Base-by-base conservation (phyloP, 2,329 filamentous ascomycete species). In the Rutstroemia sp. region DNA sequence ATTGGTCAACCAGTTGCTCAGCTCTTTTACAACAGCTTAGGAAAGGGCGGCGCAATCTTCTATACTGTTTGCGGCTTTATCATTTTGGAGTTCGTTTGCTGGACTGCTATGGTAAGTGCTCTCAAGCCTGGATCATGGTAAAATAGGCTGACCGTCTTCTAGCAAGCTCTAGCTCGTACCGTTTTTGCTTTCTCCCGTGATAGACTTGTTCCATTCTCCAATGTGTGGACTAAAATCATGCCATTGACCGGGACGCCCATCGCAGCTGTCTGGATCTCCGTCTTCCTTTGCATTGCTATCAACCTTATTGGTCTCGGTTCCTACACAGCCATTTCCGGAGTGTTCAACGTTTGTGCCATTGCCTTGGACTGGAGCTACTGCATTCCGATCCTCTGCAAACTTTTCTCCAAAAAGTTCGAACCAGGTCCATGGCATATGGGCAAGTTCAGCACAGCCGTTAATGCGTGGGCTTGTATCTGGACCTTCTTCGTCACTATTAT, bases 141-240 rank as follows among this genome's bases (percentile, higher is more conserved):
- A 78, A 47, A 80, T 78, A 77, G 47, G 57, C 56, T 60, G 42
- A 61, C 51, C n/a, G 3, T 12, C 5, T 21, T 39, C 8, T 49
- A 63, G 75, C 73, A 67, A 76, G 73, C 66, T 72, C 79, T 68
- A 70, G 76, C 65, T 67, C 70, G 51, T 63, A 69, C 58, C 2
- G 80, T 84, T 61, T 84, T 82, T 65, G 81, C 81, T 44, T 80
- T 84, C 4, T 81, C 81, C 27, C 75, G 81, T 47, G 81, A 84
- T 63, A 79, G 80, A 38, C 79, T 84, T 19, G 71, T 60, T 9
- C 58, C 81, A 0, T 82, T 77, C 68, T 82, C 80, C 1, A 64
- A 73, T 37, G 82, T 80, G 78, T 81, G 83, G 45, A 77, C 79
- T 4, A 68, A 72, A 17, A 79, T 84, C 2, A 73, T 72, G 8